Evolutionary conservation across 257 asterid genomes (phyloP).

Genomic region (Solanum etuberosum): DNA sequence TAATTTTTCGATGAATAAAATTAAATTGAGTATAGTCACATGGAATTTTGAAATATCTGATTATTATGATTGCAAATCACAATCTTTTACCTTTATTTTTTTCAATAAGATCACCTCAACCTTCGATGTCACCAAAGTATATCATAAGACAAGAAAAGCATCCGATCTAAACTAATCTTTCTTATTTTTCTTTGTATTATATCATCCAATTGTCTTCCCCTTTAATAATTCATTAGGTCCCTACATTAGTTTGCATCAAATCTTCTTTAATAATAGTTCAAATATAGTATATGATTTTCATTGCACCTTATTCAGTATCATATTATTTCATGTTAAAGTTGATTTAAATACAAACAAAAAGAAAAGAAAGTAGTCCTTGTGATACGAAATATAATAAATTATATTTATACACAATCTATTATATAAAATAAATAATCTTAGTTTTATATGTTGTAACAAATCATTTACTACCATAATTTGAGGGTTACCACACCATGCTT

Average conservation of each 20-base stretch:
- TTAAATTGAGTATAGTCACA: not conserved
- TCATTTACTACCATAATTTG: not conserved
- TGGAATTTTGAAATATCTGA: constrained; percentile 6
- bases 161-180: constrained; percentile 33
- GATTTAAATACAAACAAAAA: not conserved
- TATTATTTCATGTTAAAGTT: not conserved
- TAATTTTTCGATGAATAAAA: not conserved
- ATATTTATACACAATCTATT: not conserved
- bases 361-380: not conserved
- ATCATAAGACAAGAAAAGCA: constrained; percentile 29
- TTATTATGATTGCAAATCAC: constrained; percentile 6
- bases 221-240: constrained; percentile 14
- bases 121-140: constrained; percentile 6
- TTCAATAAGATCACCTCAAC: constrained; percentile 10
- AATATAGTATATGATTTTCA: not conserved
- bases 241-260: constrained; percentile 11
- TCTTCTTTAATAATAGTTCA: not conserved
- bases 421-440: not conserved
- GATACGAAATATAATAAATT: not conserved
- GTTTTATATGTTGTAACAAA: not conserved
- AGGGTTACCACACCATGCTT: not conserved
- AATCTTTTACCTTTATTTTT: not conserved
- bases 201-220: constrained; percentile 2
- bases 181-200: not conserved
- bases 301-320: not conserved